Evolutionary conservation across 2,329 filamentous ascomycete genomes (phyloP), one percentile per base, ranked within the genome.

Genomic region (Arthrobotrys entomopaga): DNA sequence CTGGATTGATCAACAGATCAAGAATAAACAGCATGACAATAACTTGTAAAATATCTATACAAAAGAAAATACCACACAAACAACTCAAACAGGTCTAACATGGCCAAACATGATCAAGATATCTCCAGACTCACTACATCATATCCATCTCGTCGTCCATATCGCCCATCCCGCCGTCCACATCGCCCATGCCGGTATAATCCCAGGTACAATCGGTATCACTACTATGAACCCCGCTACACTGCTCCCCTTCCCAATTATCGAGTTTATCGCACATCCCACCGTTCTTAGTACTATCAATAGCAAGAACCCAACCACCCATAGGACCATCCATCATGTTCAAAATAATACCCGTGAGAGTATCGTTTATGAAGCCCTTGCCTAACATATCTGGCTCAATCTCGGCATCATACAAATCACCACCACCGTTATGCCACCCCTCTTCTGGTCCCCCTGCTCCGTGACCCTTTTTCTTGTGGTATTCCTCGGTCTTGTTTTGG

Each of bases 271-370:
- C 22, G 56, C 59, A 64, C 19, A 22, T 58, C 5, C 16, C 10
- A 8, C 40, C 59, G 7, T 52, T 48, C 38, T 7, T 20, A 26
- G 57, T 15, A 2, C 42, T 34, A 40, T 71, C 66, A 16, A 71
- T 60, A 6, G 54, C 66, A 19, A 71, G 8, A 3, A 43, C 66
- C 66, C 66, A 71, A 49, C 66, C 53, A 7, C 3, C 53, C 22
- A 20, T 46, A 8, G 5, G 65, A 40, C 66, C 53, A 7, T 13
- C 53, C n/a, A 20, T 46, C 7, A 4, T 19, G 26, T 71, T 64
- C 29, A 52, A 22, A 15, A 71, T 19, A 1, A 71, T 42, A 10
- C 66, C 66, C 13, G 48, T 53, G 15, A 71, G 46, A 6, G 26
- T 71, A 38, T 49, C 59, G 19, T 53, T 34, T 2, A 29, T 46